These are phyloP conservation scores for Ganoderma lucidum DNA, from an alignment of 1,284 basidiomycete genomes.

Conservation along the genomic window DNA sequence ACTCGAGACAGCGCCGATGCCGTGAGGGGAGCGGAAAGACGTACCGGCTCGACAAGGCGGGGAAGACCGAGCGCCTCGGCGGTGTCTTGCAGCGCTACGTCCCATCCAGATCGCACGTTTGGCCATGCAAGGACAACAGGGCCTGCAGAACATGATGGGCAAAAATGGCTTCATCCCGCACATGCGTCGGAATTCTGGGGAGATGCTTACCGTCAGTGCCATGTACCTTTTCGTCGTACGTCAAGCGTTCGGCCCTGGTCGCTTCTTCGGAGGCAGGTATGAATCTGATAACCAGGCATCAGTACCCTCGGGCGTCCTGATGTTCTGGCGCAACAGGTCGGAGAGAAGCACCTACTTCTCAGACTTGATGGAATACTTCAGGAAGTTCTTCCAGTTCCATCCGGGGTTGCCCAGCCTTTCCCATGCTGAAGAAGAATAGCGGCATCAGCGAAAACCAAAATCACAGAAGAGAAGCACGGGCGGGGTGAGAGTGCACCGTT, in stretches of 20 bases:
- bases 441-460: no score
- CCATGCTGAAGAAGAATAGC: constrained; percentile 9
- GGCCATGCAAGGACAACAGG: constrained; percentile 13
- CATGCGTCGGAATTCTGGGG: neutral
- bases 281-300: constrained; percentile 5
- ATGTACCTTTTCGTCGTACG: constrained; percentile 15
- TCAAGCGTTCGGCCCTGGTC: constrained; percentile 1
- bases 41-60: constrained; percentile 11
- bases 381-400: constrained; percentile 35
- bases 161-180: neutral
- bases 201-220: constrained; percentile 15
- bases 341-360: neutral
- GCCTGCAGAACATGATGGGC: neutral
- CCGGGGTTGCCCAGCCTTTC: constrained; percentile 36
- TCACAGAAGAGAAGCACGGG: neutral
- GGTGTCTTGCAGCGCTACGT: constrained; percentile 9
- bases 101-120: constrained; percentile 14
- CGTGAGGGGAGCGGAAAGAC: neutral
- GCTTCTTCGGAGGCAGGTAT: constrained; percentile 14
- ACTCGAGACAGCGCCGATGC: no score
- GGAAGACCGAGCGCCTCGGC: constrained; percentile 10
- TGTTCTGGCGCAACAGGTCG: neutral
- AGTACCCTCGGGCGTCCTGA: no score
- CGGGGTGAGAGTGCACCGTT: constrained; percentile 14
- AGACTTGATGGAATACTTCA: constrained; percentile 24